Base-by-base conservation (phyloP, 1,139 yeast species). In the Meyerozyma smithsonii region DNA sequence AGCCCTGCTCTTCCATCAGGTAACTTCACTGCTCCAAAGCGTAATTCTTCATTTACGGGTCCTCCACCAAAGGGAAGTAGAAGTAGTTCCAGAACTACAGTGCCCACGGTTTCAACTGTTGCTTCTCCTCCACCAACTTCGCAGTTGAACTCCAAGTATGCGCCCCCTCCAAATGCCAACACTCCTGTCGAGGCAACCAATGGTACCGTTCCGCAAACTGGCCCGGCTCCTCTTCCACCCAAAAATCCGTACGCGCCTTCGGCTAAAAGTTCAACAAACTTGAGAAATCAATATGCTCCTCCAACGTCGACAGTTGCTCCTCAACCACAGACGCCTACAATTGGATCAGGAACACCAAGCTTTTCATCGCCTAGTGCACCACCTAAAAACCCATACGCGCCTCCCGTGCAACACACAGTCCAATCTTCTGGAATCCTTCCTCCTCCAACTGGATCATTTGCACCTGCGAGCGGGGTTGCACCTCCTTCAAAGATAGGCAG, bases 381-480 rank as follows among this genome's bases (percentile, higher is more conserved):
- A 28, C 70, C 67, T 36, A 66, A 66, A 47, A 65, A 64, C 47
- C 70, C 72, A 35, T 62, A 66, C 43, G 75, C 74, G 3, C 72
- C 76, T 35, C 46, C 56, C 32, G 58, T 62, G 8, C 25, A 11
- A 19, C 35, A 11, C 15, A 16, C 8, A 11, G 12, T 14, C 17
- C 11, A 21, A 8, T 24, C 32, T 8, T 12, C 35, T 12, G 24
- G 25, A 19, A n/a, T 32, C 8, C 30, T 34, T n/a, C 28, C 28
- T 23, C 36, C 36, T 14, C 36, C 30, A 23, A 12, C 21, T 14
- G 28, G 28, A 6, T 34, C 36, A 10, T 30, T 15, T 18, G 34
- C 15, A 24, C 45, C 55, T 7, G 43, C 47, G 12, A 26, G 17
- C 12, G 46, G 46, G 15, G 41, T 46, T 12, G 36, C 40, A 21